phyloP scores from a whole-genome alignment of 2,329 filamentous ascomycete genomes.

The Neonectria hederae region DNA sequence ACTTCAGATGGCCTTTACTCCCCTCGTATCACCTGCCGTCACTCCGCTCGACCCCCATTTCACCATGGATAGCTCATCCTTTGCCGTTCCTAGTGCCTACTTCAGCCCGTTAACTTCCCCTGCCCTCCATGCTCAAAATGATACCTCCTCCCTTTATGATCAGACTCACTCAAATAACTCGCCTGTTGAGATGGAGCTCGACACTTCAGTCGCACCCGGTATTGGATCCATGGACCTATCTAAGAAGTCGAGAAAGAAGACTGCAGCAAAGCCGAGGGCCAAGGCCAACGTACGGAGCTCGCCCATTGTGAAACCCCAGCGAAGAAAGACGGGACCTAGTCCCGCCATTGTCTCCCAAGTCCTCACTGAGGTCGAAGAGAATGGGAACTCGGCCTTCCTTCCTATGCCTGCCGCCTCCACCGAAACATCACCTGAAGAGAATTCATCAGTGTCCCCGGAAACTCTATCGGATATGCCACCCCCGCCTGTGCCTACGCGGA shows the following conservation, averaged over 20 bases:
- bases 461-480: constrained; percentile 73
- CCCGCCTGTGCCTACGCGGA: constrained; percentile 72
- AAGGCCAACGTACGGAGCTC: constrained; percentile 72
- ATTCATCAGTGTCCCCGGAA: constrained; percentile 72
- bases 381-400: constrained; percentile 50
- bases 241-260: constrained; percentile 64
- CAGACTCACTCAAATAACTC: constrained; percentile 57
- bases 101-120: constrained; percentile 87
- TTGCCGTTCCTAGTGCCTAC: constrained; percentile 74
- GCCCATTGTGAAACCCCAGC: constrained; percentile 75
- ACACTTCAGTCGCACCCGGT: constrained; percentile 50
- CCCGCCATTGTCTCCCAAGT: constrained; percentile 66
- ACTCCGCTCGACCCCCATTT: constrained; percentile 81
- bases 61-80: constrained; percentile 62
- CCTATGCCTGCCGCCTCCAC: constrained; percentile 53
- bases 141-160: constrained; percentile 34
- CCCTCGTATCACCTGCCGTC: constrained; percentile 84
- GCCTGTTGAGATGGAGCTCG: constrained; percentile 66
- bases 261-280: constrained; percentile 60
- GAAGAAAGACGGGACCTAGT: constrained; percentile 62
- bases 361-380: constrained; percentile 62
- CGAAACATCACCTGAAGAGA: constrained; percentile 68
- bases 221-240: constrained; percentile 56
- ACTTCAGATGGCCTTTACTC: constrained; percentile 77
- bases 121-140: constrained; percentile 70